A percentile compares a stretch with the other conserved stretches of the same genome.
phyloP scores from a whole-genome alignment of 192 early-diverging fungal genomes.

The Dissophora globulifera region DNA sequence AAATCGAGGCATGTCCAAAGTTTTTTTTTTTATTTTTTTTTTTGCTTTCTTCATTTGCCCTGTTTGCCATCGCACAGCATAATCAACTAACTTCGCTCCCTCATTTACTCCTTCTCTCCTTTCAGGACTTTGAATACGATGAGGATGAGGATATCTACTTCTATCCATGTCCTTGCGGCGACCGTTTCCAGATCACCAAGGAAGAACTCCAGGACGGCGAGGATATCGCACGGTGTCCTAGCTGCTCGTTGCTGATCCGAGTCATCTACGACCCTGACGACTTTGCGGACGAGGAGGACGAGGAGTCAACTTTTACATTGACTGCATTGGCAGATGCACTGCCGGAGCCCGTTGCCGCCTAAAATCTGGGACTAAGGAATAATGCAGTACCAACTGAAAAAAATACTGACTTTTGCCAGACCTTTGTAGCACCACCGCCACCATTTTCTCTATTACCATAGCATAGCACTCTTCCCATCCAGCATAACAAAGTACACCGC shows the following conservation, averaged over 20 bases:
- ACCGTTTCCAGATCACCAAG: constrained; percentile 88
- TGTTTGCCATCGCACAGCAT: neutral
- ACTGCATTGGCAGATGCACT: constrained; percentile 49
- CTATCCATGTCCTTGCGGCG: constrained; percentile 98
- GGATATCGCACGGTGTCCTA: constrained; percentile 90
- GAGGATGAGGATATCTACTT: constrained; percentile 83
- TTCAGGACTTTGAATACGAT: constrained; percentile 94
- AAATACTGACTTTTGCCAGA: no score
- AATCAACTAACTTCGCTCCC: neutral
- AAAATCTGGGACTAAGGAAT: no score
- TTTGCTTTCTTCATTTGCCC: neutral
- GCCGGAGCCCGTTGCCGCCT: constrained; percentile 48
- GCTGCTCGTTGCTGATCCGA: constrained; percentile 90
- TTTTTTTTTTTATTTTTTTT: neutral
- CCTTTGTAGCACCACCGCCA: no score
- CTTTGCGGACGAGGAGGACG: constrained; percentile 65
- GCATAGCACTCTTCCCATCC: no score
- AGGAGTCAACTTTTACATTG: constrained; percentile 55
- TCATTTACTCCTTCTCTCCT: neutral
- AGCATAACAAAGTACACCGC: no score
- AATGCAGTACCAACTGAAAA: constrained; percentile 30
- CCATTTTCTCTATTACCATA: no score
- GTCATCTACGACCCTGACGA: constrained; percentile 90
- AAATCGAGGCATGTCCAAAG: constrained; percentile 54
- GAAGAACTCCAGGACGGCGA: constrained; percentile 85